A percentile compares a stretch with the other conserved stretches of the same genome.
Conservation (phyloP, 768 basidiomycete genomes). For the Pluteus cervinus region DNA sequence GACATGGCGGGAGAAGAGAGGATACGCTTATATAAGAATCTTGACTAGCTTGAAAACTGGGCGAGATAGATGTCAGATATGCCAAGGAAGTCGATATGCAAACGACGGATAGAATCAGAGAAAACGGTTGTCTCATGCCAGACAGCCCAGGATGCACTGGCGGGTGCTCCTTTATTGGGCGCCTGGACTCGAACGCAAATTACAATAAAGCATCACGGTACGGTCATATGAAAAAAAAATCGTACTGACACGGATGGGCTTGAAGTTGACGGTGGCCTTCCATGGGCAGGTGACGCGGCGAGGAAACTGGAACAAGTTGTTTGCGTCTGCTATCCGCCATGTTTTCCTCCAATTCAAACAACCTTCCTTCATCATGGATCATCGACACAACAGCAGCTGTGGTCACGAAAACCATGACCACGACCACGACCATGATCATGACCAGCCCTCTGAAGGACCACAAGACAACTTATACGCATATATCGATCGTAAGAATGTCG, state of each 20-base stretch:
- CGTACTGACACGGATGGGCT: too few species aligned
- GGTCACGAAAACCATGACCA: slow-evolving; percentile 51
- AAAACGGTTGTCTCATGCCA: slow-evolving; percentile 64
- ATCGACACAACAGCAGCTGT: slow-evolving; percentile 52
- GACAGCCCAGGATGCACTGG: slow-evolving; percentile 65
- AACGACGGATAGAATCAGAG: slow-evolving; percentile 35
- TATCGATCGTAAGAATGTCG: slow-evolving; percentile 77
- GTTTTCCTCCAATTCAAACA: too few species aligned
- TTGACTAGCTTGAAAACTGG: too few species aligned
- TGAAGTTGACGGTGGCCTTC: too few species aligned
- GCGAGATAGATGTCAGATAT: slow-evolving; percentile 8
- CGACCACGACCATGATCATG: slow-evolving; percentile 47
- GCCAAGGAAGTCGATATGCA: slow-evolving; percentile 14
- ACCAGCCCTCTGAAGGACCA: slow-evolving; percentile 44
- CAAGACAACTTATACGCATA: slow-evolving; percentile 68
- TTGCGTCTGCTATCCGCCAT: too few species aligned
- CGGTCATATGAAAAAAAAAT: slow-evolving; percentile 7
- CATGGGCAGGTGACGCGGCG: too few species aligned
- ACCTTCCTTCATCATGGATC: slow-evolving; percentile 40
- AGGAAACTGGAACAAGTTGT: too few species aligned
- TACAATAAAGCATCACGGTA: slow-evolving; percentile 62
- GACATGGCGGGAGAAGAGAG: too few species aligned
- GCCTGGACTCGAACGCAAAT: slow-evolving; percentile 82
- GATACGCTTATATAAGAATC: too few species aligned
- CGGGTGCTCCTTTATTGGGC: slow-evolving; percentile 69